Evolutionary conservation across 192 early-diverging fungal genomes (phyloP).

Genomic region (Chytriomyces confervae): DNA sequence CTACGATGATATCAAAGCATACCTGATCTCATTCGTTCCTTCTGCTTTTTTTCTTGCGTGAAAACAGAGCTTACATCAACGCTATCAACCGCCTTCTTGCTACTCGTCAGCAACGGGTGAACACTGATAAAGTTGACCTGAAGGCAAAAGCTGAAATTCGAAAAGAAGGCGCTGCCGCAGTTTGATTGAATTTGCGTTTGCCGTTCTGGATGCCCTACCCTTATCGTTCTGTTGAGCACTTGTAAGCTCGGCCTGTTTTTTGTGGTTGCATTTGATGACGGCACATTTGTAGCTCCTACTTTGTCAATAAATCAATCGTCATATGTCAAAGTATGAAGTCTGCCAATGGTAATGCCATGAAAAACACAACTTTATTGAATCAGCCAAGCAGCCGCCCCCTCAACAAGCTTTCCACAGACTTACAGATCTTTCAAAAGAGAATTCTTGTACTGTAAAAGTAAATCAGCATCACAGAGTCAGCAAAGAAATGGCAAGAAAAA

Average conservation of each 20-base stretch:
- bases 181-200: background rate
- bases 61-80: slow-evolving; percentile 72
- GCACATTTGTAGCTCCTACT: too few relatives aligned
- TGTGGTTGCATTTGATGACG: too few relatives aligned
- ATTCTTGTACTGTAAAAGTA: background rate
- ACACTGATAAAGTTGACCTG: background rate
- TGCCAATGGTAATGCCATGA: background rate
- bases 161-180: slow-evolving; percentile 22
- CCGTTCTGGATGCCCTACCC: too few relatives aligned
- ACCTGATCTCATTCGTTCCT: background rate
- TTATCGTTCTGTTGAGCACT: too few relatives aligned
- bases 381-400: background rate
- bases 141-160: slow-evolving; percentile 1
- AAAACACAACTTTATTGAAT: slow-evolving; percentile 3
- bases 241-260: too few relatives aligned
- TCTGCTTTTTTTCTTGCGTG: background rate
- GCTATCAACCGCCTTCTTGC: slow-evolving; percentile 78
- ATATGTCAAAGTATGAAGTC: background rate
- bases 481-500: too few relatives aligned
- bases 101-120: slow-evolving; percentile 18
- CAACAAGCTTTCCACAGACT: background rate
- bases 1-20: background rate
- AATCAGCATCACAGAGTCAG: too few relatives aligned
- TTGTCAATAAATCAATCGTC: too few relatives aligned
- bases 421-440: background rate